Evolutionary conservation across 108 stramenopile species (phyloP), one percentile per base, ranked within the genome.

Genomic region (Poteriospumella lacustris): DNA sequence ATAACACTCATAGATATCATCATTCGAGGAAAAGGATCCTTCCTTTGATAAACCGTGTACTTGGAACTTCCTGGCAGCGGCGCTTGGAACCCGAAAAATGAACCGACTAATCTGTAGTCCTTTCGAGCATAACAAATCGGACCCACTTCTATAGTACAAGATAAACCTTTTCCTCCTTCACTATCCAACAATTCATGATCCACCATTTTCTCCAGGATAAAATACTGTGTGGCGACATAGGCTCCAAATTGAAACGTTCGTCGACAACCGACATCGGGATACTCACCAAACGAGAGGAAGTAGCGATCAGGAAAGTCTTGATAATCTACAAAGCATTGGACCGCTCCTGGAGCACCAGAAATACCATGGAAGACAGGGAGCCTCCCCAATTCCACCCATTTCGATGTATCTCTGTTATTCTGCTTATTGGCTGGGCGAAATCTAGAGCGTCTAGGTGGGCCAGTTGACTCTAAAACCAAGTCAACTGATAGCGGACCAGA

Each of bases 21-120:
- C 70, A 42, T 5, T 34, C 70, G 12, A 28, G 43, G 70, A 42
- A 73, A 73, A 44, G 70, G 70, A 73, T 73, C 70, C 70, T 38
- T 26, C 5, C n/a, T 5, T 52, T 5, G 41, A 73, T 73, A 73
- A 19, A 73, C 41, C 9, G 41, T 42, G 36, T 73, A 73, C 70
- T 42, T 42, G 31, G 24, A 5, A 26, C 40, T 42, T 5, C 9
- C 3, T 26, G 41, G 24, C 5, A 73, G 41, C 70, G 26, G 44
- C 9, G 28, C 3, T 5, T 73, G 31, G 31, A 73, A 73, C 12
- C 44, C 70, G 42, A 42, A 73, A 38, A 73, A 73, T 12, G 44
- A 52, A 12, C 70, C 70, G 36, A 73, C 36, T 5, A 73, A 9
- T 42, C 70, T 73, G 31, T 31, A 73, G 31, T 56, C 70, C 47